Evolutionary conservation across 1,139 yeast genomes (phyloP).

Genomic region (Debaryomyces robertsiae): DNA sequence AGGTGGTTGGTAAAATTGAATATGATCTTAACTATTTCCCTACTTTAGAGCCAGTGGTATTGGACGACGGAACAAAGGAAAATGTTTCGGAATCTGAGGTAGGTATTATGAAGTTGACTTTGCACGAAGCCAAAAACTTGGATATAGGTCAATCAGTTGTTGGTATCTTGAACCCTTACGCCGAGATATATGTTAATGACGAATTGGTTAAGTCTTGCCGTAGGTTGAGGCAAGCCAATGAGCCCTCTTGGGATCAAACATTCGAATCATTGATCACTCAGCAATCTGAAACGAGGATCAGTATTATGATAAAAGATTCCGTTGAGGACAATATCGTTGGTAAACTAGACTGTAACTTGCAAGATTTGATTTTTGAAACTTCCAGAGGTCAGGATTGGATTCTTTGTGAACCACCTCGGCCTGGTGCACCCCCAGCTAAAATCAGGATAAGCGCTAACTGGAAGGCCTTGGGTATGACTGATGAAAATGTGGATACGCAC

Average conservation of each 20-base stretch:
- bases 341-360: slow-evolving; percentile 54
- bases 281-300: slow-evolving; percentile 56
- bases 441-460: slow-evolving; percentile 59
- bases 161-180: slow-evolving; percentile 73
- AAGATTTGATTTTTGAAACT: slow-evolving; percentile 55
- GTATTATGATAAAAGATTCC: slow-evolving; percentile 59
- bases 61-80: slow-evolving; percentile 55
- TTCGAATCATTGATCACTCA: slow-evolving; percentile 63
- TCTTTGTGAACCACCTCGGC: slow-evolving; percentile 40
- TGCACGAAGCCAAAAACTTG: slow-evolving; percentile 73
- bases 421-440: slow-evolving; percentile 45
- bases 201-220: slow-evolving; percentile 58
- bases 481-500: slow-evolving; percentile 44
- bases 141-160: slow-evolving; percentile 64
- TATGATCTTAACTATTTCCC: slow-evolving; percentile 70
- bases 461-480: slow-evolving; percentile 70
- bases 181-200: slow-evolving; percentile 62
- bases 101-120: slow-evolving; percentile 69
- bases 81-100: slow-evolving; percentile 58
- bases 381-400: slow-evolving; percentile 56
- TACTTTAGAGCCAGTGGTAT: slow-evolving; percentile 46
- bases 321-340: slow-evolving; percentile 53
- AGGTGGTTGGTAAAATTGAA: slow-evolving; percentile 58
- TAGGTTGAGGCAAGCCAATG: slow-evolving; percentile 64
- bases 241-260: slow-evolving; percentile 69